Evolutionary conservation across 257 asterid species (phyloP), one percentile per base, ranked within the genome.

Genomic region (Datura wrightii): DNA sequence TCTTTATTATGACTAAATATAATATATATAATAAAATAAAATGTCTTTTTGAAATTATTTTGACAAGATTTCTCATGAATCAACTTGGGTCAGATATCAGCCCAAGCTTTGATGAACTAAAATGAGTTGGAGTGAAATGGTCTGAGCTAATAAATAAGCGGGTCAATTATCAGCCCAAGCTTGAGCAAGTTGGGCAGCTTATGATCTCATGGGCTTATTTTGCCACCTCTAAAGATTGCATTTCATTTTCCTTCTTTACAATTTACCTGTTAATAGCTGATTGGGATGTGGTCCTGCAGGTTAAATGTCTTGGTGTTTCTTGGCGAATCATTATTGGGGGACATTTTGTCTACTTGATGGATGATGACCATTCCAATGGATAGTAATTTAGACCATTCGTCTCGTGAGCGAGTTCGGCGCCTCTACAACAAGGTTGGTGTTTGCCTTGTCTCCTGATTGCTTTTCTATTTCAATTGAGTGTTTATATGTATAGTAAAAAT

Each of bases 321-420:
- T 78, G 36, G 11, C 5, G 14, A 78, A 52, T 78, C 60, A 78
- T 52, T 34, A 10, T 44, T 44, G 79, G 31, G 82, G 46, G 63
- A 13, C 46, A 34, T 78, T 34, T 52, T 14, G 63, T 78, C 82
- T 39, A 52, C 41, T 92, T 88, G 87, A 90, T 89, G 97, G 92
- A 92, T 85, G 78, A 94, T 92, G 97, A 91, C 94, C 72, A 83
- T 91, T 90, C 90, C 86, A 87, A 96, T 93, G 99, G 97, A 93
- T 88, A 93, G 86, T 87, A 86, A 83, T 86, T 84, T 87, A 69
- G 91, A 92, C 71, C 91, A 90, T 50, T 83, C 89, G 24, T 83
- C 95, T 18, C 83, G 90, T 84, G 95, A 93, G 80, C 95, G 93
- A 72, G 98, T 90, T 79, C 98, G 92, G 80, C 90, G 74, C 80